Evolutionary conservation across 192 early-diverging fungal genomes (phyloP).

Genomic region (Pilaira anomala): DNA sequence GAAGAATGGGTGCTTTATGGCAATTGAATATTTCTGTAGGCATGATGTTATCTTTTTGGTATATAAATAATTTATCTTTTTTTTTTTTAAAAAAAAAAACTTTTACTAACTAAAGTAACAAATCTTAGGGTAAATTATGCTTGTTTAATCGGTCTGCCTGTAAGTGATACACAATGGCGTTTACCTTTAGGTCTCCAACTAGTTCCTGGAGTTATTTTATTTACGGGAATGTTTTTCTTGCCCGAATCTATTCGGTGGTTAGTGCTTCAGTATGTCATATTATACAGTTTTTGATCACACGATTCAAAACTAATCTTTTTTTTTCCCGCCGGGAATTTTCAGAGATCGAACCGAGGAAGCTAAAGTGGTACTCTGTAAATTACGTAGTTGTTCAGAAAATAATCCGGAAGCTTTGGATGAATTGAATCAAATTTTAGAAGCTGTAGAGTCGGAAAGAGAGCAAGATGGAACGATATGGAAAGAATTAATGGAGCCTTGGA

Average conservation of each 20-base stretch:
- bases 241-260: slow-evolving; percentile 13
- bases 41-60: slow-evolving; percentile 7
- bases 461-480: slow-evolving; percentile 2
- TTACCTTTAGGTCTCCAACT: slow-evolving; percentile 18
- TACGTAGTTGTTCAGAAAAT: not conserved
- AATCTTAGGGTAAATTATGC: slow-evolving; percentile 7
- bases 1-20: slow-evolving; percentile 14
- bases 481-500: slow-evolving; percentile 1
- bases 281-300: too few species aligned
- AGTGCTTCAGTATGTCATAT: slow-evolving; percentile 3
- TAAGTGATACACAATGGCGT: slow-evolving; percentile 17
- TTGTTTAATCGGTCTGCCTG: slow-evolving; percentile 5
- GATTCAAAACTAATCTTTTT: too few species aligned
- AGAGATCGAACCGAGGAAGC: slow-evolving; percentile 11
- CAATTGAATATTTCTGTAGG: slow-evolving; percentile 12
- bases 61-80: not conserved
- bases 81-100: not conserved
- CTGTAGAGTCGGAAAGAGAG: not conserved
- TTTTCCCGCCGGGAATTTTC: not conserved
- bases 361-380: not conserved
- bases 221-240: slow-evolving; percentile 11
- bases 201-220: slow-evolving; percentile 16
- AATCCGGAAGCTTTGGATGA: slow-evolving; percentile 4
- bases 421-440: not conserved
- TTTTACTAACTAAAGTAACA: not conserved